Evolutionary conservation across 352 stramenopile genomes (phyloP), one percentile per base, ranked within the genome.

Genomic region (Phytophthora hybrid): DNA sequence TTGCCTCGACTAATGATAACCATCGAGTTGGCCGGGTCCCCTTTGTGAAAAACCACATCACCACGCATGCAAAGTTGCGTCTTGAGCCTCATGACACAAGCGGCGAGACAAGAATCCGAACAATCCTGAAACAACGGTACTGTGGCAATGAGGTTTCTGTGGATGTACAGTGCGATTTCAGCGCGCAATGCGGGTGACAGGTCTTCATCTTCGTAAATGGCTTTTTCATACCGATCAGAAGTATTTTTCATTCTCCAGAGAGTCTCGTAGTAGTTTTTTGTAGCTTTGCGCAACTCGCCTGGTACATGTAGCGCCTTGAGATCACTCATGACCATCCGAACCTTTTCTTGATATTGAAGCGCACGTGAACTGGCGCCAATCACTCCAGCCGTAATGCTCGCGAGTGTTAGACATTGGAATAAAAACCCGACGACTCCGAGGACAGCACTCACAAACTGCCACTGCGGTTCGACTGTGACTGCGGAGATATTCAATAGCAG

Each of bases 201-300:
- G 59, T 91, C 83, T 39, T 91, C 81, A 65, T 91, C 83, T 4
- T 87, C 83, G 62, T 91, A 91, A n/a, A 91, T 91, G 18, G 81
- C 81, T 61, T 89, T 89, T 32, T 91, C 83, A 44, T 89, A 89
- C 3, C 83, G 80, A 52, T 91, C 83, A 2, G 83, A 91, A 0
- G 82, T 91, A 69, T 89, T 91, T 49, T 88, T 88, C 76, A 91
- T 84, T 34, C 83, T 76, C 83, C 83, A 91, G 10, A 91, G 73
- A 49, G 80, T 89, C 64, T 91, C 83, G 52, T 91, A 91, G 64
- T 91, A 91, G 23, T 73, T 78, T 61, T 82, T 89, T 9, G 81
- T 73, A 18, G 81, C 60, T 56, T 82, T 84, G n/a, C 83, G 83
- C 8, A 91, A 69, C 37, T 91, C 83, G 13, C 65, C 47, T 0